Conservation (phyloP, 345 rosid genomes). For the Reutealis trisperma region DNA sequence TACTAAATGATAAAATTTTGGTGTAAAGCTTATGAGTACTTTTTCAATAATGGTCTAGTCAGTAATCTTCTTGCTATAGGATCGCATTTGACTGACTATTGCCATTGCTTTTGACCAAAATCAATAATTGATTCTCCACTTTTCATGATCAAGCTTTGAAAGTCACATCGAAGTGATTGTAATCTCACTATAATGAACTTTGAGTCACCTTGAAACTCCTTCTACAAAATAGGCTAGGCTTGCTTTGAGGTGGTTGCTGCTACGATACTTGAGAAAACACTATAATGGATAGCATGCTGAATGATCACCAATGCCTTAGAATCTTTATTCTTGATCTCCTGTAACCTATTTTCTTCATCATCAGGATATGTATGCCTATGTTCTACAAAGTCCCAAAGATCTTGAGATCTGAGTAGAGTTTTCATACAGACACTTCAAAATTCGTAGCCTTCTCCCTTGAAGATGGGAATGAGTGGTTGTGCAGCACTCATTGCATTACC, state of each 20-base stretch:
- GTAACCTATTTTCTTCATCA: neutral
- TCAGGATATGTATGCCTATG: neutral
- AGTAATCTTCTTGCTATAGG: neutral
- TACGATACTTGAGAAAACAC: neutral
- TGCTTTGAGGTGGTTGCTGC: neutral
- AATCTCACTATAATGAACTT: neutral
- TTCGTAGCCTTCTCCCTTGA: neutral
- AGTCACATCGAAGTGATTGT: neutral
- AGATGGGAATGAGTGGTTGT: neutral
- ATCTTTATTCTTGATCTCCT: neutral
- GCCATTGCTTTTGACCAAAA: slow-evolving; percentile 3
- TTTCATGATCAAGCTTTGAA: neutral
- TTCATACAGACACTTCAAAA: neutral
- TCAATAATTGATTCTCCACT: neutral
- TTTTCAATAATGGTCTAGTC: neutral
- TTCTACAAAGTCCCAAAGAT: neutral
- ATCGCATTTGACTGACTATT: slow-evolving; percentile 7
- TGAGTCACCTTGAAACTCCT: neutral
- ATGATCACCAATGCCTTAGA: slow-evolving; percentile 9
- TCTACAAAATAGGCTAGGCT: neutral
- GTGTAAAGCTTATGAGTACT: slow-evolving; percentile 1
- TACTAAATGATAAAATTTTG: slow-evolving; percentile 15
- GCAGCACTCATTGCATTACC: too few relatives aligned
- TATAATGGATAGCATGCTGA: slow-evolving; percentile 1
- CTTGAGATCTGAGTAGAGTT: neutral